Conservation (phyloP, 2,329 filamentous ascomycete species). For the Exophiala mesophila region DNA sequence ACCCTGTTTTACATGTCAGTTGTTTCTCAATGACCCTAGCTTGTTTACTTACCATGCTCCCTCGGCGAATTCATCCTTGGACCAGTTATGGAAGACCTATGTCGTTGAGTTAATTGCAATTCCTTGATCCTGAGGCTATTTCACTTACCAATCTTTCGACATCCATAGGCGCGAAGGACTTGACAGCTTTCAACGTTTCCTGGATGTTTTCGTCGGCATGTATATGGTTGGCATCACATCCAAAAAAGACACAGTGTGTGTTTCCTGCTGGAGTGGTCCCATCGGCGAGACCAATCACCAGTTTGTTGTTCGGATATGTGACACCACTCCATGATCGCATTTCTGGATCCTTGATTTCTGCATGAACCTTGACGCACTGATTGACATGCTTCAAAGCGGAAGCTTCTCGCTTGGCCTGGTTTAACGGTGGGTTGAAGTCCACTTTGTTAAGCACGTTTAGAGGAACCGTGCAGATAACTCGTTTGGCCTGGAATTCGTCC, state of each 20-base stretch:
- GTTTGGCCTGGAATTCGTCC: conserved; percentile 27
- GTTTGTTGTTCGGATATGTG: conserved; percentile 40
- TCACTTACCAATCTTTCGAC: conserved; percentile 25
- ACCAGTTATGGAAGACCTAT: conserved; percentile 48
- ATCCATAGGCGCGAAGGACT: conserved; percentile 32
- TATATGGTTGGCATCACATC: conserved; percentile 40
- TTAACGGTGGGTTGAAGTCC: conserved; percentile 39
- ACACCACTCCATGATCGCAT: conserved; percentile 43
- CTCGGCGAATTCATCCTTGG: conserved; percentile 44
- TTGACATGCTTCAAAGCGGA: conserved; percentile 42
- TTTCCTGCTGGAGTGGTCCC: conserved; percentile 43
- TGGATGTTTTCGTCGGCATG: conserved; percentile 41
- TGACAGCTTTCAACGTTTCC: conserved; percentile 31
- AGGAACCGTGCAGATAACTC: conserved; percentile 42
- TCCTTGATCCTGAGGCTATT: too few relatives aligned
- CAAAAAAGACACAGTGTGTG: conserved; percentile 47
- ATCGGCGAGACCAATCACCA: conserved; percentile 44
- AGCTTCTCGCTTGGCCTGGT: conserved; percentile 34
- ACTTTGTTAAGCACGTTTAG: conserved; percentile 43
- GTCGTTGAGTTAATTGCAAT: too few relatives aligned
- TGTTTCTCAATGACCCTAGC: neutral
- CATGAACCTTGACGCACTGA: conserved; percentile 45
- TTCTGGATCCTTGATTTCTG: conserved; percentile 38
- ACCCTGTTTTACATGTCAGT: conserved; percentile 26
- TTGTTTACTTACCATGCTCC: conserved; percentile 35